Percentiles rank a stretch among this genome's conserved stretches.
Conservation (phyloP, 129 eudicot genomes). For the Logfia minima region DNA sequence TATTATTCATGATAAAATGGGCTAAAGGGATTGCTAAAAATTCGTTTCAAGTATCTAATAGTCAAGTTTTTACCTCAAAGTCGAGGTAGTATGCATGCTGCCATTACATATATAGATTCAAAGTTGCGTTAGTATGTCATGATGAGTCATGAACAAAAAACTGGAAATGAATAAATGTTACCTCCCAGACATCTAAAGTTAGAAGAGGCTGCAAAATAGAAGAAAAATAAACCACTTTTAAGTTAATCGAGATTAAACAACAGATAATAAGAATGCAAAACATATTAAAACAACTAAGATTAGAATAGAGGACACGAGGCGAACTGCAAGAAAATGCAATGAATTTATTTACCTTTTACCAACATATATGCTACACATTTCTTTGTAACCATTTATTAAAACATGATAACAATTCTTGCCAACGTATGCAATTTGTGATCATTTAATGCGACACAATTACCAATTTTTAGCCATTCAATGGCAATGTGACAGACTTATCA, state of each 20-base stretch:
- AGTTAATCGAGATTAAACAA: neutral
- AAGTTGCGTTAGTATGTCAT: constrained; percentile 18
- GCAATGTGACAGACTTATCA: too few species aligned
- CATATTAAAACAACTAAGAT: neutral
- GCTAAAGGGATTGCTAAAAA: constrained; percentile 5
- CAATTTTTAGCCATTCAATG: neutral
- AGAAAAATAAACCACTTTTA: constrained; percentile 14
- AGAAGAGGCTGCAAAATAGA: constrained; percentile 80
- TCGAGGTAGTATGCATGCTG: constrained; percentile 99
- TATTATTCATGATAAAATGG: neutral
- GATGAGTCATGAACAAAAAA: neutral
- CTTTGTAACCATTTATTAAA: neutral
- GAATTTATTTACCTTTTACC: neutral
- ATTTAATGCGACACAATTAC: neutral
- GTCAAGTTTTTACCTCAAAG: constrained; percentile 46
- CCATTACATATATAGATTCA: constrained; percentile 12
- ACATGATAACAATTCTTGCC: neutral
- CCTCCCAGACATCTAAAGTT: constrained; percentile 98
- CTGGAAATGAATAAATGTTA: constrained; percentile 25
- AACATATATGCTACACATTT: neutral
- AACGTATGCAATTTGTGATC: neutral
- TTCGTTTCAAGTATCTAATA: neutral
- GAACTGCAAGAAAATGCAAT: neutral
- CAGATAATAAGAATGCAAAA: neutral
- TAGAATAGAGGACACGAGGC: neutral